A percentile compares a stretch with the other conserved stretches of the same genome.
Conservation (phyloP, 257 asterid genomes). For the Solanum chilense region DNA sequence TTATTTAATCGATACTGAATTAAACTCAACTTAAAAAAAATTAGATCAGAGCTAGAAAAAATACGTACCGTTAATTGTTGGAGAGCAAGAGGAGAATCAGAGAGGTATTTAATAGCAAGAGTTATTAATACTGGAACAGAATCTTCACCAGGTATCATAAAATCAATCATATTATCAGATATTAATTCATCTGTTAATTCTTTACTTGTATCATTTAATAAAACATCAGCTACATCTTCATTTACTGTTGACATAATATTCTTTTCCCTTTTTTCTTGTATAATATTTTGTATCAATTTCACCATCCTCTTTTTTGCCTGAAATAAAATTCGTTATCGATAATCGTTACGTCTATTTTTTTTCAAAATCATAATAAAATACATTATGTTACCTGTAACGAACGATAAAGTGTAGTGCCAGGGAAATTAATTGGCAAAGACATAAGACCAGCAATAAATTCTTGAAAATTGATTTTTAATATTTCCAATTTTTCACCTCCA, state of each 20-base stretch:
- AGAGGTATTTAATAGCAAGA: conserved; percentile 73
- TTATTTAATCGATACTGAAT: accelerated
- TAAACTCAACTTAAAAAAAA: neutral
- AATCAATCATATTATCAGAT: conserved; percentile 71
- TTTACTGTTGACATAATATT: neutral
- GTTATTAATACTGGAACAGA: conserved; percentile 86
- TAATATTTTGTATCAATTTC: conserved; percentile 47
- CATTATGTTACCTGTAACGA: conserved; percentile 52
- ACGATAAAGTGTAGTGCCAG: conserved; percentile 72
- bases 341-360: neutral
- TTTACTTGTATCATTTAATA: conserved; percentile 42
- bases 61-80: conserved; percentile 45
- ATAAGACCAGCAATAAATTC: conserved; percentile 88
- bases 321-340: neutral
- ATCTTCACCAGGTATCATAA: conserved; percentile 97
- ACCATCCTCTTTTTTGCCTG: conserved; percentile 83
- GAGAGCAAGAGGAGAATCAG: conserved; percentile 68
- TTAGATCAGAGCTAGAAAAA: neutral
- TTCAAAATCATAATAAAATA: neutral
- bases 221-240: conserved; percentile 61
- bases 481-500: conserved; percentile 59
- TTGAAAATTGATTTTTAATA: conserved; percentile 61
- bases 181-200: conserved; percentile 55
- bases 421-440: conserved; percentile 73
- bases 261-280: conserved; percentile 35